Percentiles rank a stretch among this genome's conserved stretches.
Conservation (phyloP, 2,329 filamentous ascomycete species). For the Hymenoscyphus linearis region DNA sequence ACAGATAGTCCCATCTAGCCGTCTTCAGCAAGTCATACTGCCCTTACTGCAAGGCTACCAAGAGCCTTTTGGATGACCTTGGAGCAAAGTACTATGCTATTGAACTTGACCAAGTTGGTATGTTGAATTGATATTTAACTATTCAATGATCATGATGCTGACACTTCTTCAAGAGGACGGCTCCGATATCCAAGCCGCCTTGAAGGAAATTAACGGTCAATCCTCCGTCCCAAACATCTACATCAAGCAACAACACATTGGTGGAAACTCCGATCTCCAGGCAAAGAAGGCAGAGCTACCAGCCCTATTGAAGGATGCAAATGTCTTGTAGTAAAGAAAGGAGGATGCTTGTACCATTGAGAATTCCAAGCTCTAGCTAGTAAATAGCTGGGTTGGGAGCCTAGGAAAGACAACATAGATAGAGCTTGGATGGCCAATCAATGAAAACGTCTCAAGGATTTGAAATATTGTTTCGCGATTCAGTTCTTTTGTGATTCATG, state of each 20-base stretch:
- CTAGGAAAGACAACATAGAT: neutral
- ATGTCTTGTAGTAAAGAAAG: constrained; percentile 46
- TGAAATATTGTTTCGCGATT: neutral
- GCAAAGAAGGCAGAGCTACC: constrained; percentile 60
- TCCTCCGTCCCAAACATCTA: constrained; percentile 93
- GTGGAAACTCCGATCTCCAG: constrained; percentile 89
- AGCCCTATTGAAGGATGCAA: constrained; percentile 56
- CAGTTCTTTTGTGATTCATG: neutral
- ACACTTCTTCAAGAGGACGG: constrained; percentile 65
- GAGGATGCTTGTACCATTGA: neutral
- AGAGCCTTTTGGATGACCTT: constrained; percentile 63
- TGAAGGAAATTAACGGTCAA: constrained; percentile 75
- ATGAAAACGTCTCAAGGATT: neutral
- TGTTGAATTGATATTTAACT: constrained; percentile 35
- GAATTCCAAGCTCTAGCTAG: neutral
- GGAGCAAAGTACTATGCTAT: constrained; percentile 69
- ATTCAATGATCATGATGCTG: neutral
- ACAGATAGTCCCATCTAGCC: constrained; percentile 43
- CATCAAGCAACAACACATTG: constrained; percentile 86
- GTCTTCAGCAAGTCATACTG: constrained; percentile 98
- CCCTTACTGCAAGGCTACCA: constrained; percentile 81
- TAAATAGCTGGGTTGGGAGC: neutral
- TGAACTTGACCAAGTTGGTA: constrained; percentile 83
- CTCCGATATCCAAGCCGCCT: constrained; percentile 72
- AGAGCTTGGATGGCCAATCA: neutral